A percentile compares a stretch with the other conserved stretches of the same genome.
phyloP scores from a whole-genome alignment of 768 basidiomycete species.

The Boletus insuetus region DNA sequence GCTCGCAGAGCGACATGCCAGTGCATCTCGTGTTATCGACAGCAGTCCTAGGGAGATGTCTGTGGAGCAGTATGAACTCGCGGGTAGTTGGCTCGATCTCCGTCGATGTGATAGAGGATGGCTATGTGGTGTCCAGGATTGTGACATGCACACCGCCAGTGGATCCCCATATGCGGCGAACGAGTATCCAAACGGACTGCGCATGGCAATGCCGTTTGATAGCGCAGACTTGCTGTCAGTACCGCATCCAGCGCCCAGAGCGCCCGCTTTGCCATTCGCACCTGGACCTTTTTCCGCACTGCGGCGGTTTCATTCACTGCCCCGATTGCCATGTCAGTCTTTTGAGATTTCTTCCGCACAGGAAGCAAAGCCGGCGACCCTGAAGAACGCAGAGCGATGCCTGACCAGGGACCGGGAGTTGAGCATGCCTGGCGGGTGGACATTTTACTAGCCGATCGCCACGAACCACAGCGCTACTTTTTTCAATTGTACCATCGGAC shows the following conservation, averaged over 20 bases:
- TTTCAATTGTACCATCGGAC: constrained; percentile 14
- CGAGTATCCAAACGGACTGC: constrained; percentile 16
- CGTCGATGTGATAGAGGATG: constrained; percentile 19
- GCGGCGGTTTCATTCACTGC: constrained; percentile 24
- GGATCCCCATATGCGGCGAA: constrained; percentile 33
- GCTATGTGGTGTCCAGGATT: constrained; percentile 30
- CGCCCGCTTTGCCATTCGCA: constrained; percentile 9
- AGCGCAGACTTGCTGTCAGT: constrained; percentile 14
- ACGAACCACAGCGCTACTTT: constrained; percentile 1
- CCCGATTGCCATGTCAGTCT: constrained; percentile 21
- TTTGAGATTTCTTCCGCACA: constrained; percentile 15
- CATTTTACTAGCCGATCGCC: constrained; percentile 15
- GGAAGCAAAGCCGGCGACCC: constrained; percentile 10
- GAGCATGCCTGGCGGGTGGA: constrained; percentile 45
- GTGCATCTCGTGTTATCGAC: constrained; percentile 27
- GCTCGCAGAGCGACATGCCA: constrained; percentile 39
- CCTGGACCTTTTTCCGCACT: constrained; percentile 16
- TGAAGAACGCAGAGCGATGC: constrained; percentile 16
- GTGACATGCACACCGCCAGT: constrained; percentile 30
- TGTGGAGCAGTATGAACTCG: constrained; percentile 47
- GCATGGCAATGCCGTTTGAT: constrained; percentile 27
- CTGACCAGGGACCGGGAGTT: constrained; percentile 26
- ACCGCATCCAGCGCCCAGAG: not conserved
- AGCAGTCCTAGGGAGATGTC: constrained; percentile 34
- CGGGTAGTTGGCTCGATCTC: constrained; percentile 46